Conservation (phyloP, 345 rosid species). For the Brassica nigra region DNA sequence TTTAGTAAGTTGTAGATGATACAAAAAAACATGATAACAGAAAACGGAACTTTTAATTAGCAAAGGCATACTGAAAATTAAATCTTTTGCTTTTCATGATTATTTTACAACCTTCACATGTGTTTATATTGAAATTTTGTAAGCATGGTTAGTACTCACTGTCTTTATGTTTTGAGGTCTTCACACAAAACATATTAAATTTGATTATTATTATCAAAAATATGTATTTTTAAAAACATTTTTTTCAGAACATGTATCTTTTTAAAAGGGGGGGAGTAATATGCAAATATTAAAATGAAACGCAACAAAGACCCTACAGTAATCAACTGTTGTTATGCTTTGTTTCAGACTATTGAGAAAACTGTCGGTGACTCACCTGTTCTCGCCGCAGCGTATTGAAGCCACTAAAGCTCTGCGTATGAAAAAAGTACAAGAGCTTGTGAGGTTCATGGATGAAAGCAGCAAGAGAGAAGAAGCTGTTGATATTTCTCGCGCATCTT, state of each 20-base stretch:
- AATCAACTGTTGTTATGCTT: background rate
- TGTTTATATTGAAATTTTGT: too few relatives aligned
- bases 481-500: constrained; percentile 32
- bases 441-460: constrained; percentile 19
- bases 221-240: too few relatives aligned
- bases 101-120: too few relatives aligned
- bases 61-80: too few relatives aligned
- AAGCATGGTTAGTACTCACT: too few relatives aligned
- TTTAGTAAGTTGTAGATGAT: too few relatives aligned
- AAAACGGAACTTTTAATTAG: background rate
- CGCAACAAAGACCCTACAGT: background rate
- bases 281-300: background rate
- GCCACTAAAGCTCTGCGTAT: constrained; percentile 17
- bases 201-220: too few relatives aligned
- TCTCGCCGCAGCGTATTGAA: constrained; percentile 27
- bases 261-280: too few relatives aligned
- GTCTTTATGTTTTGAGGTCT: too few relatives aligned
- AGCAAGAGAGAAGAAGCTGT: constrained; percentile 23
- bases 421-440: constrained; percentile 24
- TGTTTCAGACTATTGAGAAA: constrained; percentile 29
- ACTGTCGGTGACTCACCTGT: constrained; percentile 3
- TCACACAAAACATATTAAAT: too few relatives aligned
- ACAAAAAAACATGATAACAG: background rate
- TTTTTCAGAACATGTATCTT: too few relatives aligned
- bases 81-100: too few relatives aligned